Evolutionary conservation across 2,329 filamentous ascomycete genomes (phyloP).

Genomic region (Ophiostoma montium): DNA sequence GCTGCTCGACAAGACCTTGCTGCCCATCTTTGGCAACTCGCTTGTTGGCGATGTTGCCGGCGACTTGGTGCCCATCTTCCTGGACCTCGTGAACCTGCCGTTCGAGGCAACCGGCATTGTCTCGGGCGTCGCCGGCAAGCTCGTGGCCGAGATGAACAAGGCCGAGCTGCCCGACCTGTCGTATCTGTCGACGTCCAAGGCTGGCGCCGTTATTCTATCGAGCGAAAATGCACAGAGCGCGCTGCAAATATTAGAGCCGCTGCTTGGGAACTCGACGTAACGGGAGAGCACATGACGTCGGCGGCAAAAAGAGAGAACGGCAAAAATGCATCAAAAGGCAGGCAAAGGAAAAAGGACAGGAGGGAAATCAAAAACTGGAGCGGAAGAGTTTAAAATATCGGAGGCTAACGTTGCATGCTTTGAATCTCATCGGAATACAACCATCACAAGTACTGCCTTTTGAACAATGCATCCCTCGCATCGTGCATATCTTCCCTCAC

Average conservation of each 20-base stretch:
- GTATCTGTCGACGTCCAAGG: conserved; percentile 77
- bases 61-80: conserved; percentile 69
- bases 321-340: not conserved
- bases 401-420: too few relatives aligned
- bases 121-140: conserved; percentile 73
- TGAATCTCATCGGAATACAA: too few relatives aligned
- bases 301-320: not conserved
- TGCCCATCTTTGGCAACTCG: conserved; percentile 54
- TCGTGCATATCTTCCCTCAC: not conserved
- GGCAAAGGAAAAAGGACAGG: too few relatives aligned
- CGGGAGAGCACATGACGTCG: not conserved
- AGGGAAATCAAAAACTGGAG: not conserved
- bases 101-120: conserved; percentile 89
- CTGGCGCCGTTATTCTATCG: conserved; percentile 77
- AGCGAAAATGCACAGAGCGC: conserved; percentile 61
- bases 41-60: conserved; percentile 62
- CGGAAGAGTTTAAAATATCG: too few relatives aligned
- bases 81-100: conserved; percentile 69
- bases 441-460: too few relatives aligned
- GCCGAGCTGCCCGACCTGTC: conserved; percentile 58
- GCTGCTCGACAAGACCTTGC: conserved; percentile 53
- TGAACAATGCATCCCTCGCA: not conserved
- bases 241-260: conserved; percentile 50
- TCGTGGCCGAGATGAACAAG: conserved; percentile 57
- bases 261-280: conserved; percentile 21